Conservation (phyloP, 1,284 basidiomycete species). For the Cutaneotrichosporon sp. region DNA sequence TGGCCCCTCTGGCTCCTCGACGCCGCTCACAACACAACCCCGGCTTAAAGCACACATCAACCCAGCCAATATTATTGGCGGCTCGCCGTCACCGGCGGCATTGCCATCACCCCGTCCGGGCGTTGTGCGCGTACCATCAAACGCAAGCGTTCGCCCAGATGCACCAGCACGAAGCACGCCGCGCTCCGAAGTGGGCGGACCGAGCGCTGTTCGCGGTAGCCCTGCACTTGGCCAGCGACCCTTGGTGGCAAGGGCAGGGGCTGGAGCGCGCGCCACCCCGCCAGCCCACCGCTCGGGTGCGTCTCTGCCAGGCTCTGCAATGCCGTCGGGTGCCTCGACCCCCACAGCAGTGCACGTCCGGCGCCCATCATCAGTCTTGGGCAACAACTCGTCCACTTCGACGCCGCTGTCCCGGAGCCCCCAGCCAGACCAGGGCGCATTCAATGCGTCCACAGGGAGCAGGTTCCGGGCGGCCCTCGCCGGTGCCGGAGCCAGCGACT, state of each 20-base stretch:
- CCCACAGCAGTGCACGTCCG: not conserved
- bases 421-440: conserved; percentile 1
- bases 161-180: conserved; percentile 1
- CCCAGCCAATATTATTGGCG: conserved; percentile 18
- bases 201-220: not conserved
- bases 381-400: not conserved
- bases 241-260: conserved; percentile 8
- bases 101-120: not conserved
- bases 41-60: conserved; percentile 31
- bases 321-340: conserved; percentile 3
- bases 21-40: conserved; percentile 21
- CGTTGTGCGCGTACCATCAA: conserved; percentile 1
- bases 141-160: not conserved
- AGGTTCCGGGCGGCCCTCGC: conserved; percentile 3
- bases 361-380: not conserved
- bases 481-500: conserved; percentile 1
- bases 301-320: not conserved
- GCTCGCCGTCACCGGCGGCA: not conserved
- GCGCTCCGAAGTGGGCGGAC: conserved; percentile 7
- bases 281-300: not conserved
- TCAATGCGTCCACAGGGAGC: not conserved
- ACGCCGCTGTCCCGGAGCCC: not conserved
- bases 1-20: conserved; percentile 9
- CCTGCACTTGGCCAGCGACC: conserved; percentile 6
- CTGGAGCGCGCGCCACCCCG: not conserved